Evolutionary conservation across 371 early-diverging fungal genomes (phyloP).

Genomic region (Mycotypha africana): DNA sequence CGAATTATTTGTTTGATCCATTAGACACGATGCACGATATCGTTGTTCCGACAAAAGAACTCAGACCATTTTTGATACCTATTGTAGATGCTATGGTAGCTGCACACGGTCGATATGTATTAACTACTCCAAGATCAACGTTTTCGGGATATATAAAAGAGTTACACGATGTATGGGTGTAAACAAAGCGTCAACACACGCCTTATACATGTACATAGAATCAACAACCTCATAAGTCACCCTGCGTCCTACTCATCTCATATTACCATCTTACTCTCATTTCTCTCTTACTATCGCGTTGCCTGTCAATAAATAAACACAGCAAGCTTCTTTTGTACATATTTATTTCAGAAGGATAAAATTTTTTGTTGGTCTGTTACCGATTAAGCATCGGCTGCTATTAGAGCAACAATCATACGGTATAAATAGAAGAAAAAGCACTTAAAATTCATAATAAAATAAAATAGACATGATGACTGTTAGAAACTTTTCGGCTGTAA

Average conservation of each 20-base stretch:
- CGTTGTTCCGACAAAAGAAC: constrained; percentile 22
- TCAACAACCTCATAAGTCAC: too few relatives aligned
- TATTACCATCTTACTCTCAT: too few relatives aligned
- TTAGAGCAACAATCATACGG: constrained; percentile 68
- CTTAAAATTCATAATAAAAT: constrained; percentile 12
- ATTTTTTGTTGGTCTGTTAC: too few relatives aligned
- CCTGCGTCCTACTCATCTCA: too few relatives aligned
- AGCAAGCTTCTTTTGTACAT: too few relatives aligned
- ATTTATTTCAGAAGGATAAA: too few relatives aligned
- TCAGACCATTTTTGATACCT: constrained; percentile 24
- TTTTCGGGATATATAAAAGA: constrained; percentile 37
- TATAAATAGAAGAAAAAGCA: constrained; percentile 91
- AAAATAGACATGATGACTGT: too few relatives aligned
- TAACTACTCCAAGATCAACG: constrained; percentile 38
- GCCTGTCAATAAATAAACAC: too few relatives aligned
- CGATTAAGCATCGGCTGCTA: constrained; percentile 52
- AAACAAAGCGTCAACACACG: neutral
- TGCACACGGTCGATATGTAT: constrained; percentile 26
- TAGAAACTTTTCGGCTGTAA: too few relatives aligned
- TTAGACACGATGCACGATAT: constrained; percentile 21
- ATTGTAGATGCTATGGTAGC: constrained; percentile 43
- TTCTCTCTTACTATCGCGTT: too few relatives aligned
- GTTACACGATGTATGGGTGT: constrained; percentile 25
- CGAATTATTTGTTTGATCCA: constrained; percentile 18
- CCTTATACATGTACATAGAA: too few relatives aligned